Evolutionary conservation across 352 stramenopile species (phyloP), one percentile per base, ranked within the genome.

Genomic region (Achlya hypogyna): DNA sequence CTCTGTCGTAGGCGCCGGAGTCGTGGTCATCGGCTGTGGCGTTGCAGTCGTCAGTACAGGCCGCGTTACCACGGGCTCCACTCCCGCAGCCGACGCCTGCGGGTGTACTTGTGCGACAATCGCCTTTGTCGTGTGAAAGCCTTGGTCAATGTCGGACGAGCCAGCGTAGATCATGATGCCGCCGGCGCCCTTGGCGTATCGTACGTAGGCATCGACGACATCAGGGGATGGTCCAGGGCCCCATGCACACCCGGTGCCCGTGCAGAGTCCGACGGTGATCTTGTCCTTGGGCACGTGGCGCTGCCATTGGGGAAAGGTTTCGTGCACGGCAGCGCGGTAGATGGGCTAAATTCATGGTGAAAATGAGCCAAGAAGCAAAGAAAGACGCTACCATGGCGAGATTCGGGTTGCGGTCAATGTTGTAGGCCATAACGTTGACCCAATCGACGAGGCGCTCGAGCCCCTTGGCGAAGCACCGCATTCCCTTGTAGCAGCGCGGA

Each of bases 401-500:
- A 0, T 43, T 56, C 3, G 69, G 70, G 51, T 88, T 72, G 29
- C 72, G 12, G 23, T 87, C 76, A 38, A 89, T 77, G 60, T 92
- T 92, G 74, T 92, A 92, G 43, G 84, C 80, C 84, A 92, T 92
- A 68, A 92, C 84, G 70, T 92, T 89, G 49, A 92, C 67, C 84
- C 84, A 92, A 69, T 91, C 80, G 23, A 91, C 73, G 27, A 79
- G 81, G n/a, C 74, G 53, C 28, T 91, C 62, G 4, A 89, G 62
- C 27, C 56, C 70, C 4, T 65, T 70, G 1, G 84, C 81, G 62
- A 92, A 92, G 65, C 84, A 92, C 1, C 84, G 75, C 58, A 47
- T 53, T 27, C 58, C 35, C 42, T 67, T 54, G 8, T 27, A 59
- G 42, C 60, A 67, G 4, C 25, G 38, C 2, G 52, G 16, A 31